Base-by-base conservation (phyloP, 2,329 filamentous ascomycete species). In the Trichoderma oligosporum region DNA sequence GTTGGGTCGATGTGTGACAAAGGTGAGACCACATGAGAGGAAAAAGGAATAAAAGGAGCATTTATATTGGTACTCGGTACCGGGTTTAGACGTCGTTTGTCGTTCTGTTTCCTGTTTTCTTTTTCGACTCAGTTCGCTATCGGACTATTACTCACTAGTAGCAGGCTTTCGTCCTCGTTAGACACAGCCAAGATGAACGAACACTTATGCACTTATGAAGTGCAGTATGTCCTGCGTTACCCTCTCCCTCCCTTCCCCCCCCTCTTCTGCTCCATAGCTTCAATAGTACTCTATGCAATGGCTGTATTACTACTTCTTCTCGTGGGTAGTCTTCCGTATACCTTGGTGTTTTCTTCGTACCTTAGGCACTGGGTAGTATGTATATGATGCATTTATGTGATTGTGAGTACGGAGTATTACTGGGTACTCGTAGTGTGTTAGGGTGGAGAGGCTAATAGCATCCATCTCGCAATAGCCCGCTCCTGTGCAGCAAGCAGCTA, bases 401-500 rank as follows among this genome's bases (percentile, higher is more conserved):
- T 20, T 46, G 18, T 33, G 27, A 18, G 22, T 25, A 46, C 24
- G 27, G 3, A 14, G 16, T 14, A 31, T 27, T 47, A 4, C 14
- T 16, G 20, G 12, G n/a, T 35, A 9, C 42, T n/a, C 14, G 20
- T n/a, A 31, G 5, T 14, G 25, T 25, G 25, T 16, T 46, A 16
- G 11, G 16, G 44, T 46, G 44, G 44, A 46, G 44, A 24, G 5
- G 33, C 31, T 38, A 49, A 39, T 56, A 48, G 14, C 33, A 11
- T 12, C 44, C 53, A 25, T 48, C 36, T 56, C 20, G 44, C 27
- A 48, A 25, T 48, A 47, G 35, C 53, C n/a, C 35, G 53, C 44
- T 39, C 42, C 44, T 42, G 53, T 48, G 44, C 53, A 47, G 44
- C 42, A 56, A 36, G 24, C 42, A 39, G 31, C 33, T 38, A 38